Evolutionary conservation across 495 filamentous ascomycete species (phyloP).

Genomic region (Friedmanniomyces endolithicus): DNA sequence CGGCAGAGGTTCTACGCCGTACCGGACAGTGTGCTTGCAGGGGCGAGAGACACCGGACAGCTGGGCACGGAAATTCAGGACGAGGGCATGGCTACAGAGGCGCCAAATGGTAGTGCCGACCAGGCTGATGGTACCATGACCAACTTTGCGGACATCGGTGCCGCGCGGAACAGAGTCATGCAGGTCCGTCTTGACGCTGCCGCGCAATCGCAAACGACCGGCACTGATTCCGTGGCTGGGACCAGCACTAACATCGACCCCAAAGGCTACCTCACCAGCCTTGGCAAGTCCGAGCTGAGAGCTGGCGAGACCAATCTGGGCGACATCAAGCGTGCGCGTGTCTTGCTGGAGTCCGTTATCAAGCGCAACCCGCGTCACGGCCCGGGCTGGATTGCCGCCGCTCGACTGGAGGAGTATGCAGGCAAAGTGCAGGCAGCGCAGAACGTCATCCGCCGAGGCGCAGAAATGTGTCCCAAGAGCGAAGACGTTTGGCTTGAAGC

Average conservation of each 20-base stretch:
- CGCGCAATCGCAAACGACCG: constrained; percentile 46
- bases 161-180: constrained; percentile 84
- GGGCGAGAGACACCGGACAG: constrained; percentile 64
- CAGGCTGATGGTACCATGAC: constrained; percentile 75
- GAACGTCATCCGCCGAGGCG: constrained; percentile 72
- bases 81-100: constrained; percentile 47
- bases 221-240: constrained; percentile 58
- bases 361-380: constrained; percentile 90
- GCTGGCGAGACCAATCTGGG: constrained; percentile 75
- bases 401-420: constrained; percentile 82
- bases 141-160: constrained; percentile 96
- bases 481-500: constrained; percentile 94
- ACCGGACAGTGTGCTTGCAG: constrained; percentile 88
- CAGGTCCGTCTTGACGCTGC: constrained; percentile 84
- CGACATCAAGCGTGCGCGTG: constrained; percentile 91
- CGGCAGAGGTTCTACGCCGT: constrained; percentile 84
- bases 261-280: constrained; percentile 85
- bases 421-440: constrained; percentile 80
- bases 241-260: constrained; percentile 88
- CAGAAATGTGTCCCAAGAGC: constrained; percentile 80
- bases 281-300: constrained; percentile 64
- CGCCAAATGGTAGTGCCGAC: constrained; percentile 36
- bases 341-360: constrained; percentile 84
- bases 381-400: constrained; percentile 92
- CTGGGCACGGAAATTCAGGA: constrained; percentile 76